Evolutionary conservation across 192 early-diverging fungal genomes (phyloP).

Genomic region (Cladochytrium replicatum): DNA sequence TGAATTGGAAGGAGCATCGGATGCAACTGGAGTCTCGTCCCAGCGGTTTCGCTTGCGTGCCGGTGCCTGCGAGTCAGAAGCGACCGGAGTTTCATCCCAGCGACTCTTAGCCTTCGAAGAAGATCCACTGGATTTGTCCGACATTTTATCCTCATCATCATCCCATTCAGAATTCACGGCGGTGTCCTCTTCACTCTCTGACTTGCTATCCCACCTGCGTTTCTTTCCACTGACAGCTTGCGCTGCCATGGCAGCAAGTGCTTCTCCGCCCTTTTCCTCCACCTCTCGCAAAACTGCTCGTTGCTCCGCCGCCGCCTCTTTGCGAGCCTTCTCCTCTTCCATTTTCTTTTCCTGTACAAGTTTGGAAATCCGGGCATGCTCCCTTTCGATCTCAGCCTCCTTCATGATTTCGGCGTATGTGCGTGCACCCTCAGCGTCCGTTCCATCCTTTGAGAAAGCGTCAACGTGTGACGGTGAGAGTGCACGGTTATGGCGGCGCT

Average conservation of each 20-base stretch:
- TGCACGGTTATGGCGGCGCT: constrained; percentile 56
- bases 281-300: constrained; percentile 39
- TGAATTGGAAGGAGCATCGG: too few relatives aligned
- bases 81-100: too few relatives aligned
- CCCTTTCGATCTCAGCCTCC: constrained; percentile 75
- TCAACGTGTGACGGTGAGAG: constrained; percentile 78
- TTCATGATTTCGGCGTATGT: constrained; percentile 81
- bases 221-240: constrained; percentile 21
- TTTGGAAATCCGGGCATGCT: constrained; percentile 58
- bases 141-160: constrained; percentile 46
- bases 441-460: constrained; percentile 50
- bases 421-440: constrained; percentile 33
- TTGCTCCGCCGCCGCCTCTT: constrained; percentile 62
- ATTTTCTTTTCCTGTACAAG: constrained; percentile 65
- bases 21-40: constrained; percentile 21
- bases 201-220: constrained; percentile 37
- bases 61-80: too few relatives aligned
- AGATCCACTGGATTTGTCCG: too few relatives aligned
- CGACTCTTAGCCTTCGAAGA: too few relatives aligned
- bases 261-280: constrained; percentile 28
- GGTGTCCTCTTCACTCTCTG: constrained; percentile 47
- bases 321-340: constrained; percentile 54
- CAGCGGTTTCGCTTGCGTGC: too few relatives aligned
- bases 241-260: constrained; percentile 25
- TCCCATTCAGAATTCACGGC: constrained; percentile 19